phyloP scores from a whole-genome alignment of 768 basidiomycete genomes.

The Termitomyces sp. region DNA sequence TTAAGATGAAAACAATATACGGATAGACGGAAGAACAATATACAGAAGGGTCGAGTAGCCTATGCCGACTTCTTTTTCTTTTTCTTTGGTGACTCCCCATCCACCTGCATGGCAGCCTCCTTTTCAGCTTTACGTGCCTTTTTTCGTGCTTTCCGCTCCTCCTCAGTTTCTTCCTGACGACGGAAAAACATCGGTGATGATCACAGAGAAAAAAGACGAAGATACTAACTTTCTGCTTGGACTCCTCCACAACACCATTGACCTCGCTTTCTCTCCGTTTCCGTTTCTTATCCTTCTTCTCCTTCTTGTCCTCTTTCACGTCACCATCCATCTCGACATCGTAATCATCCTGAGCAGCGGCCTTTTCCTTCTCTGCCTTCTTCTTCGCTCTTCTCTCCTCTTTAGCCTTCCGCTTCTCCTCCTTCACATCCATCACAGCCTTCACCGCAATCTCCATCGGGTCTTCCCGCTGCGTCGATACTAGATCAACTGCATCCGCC shows the following conservation, averaged over 20 bases:
- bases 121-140: slow-evolving; percentile 79
- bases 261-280: slow-evolving; percentile 59
- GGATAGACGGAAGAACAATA: slow-evolving; percentile 9
- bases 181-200: slow-evolving; percentile 5
- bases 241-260: slow-evolving; percentile 32
- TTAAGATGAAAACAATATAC: neutral
- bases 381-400: slow-evolving; percentile 74
- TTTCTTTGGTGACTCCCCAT: slow-evolving; percentile 46
- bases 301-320: slow-evolving; percentile 22
- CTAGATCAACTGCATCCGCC: slow-evolving; percentile 77
- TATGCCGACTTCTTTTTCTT: slow-evolving; percentile 53
- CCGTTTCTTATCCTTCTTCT: slow-evolving; percentile 40
- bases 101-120: slow-evolving; percentile 40
- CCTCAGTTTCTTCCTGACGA: slow-evolving; percentile 65
- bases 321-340: slow-evolving; percentile 38
- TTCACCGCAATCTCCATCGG: slow-evolving; percentile 73
- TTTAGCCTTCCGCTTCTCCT: slow-evolving; percentile 79
- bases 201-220: slow-evolving; percentile 1
- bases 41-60: slow-evolving; percentile 9
- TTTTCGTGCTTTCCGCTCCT: slow-evolving; percentile 76
- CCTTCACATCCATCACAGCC: slow-evolving; percentile 76
- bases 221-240: slow-evolving; percentile 33
- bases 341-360: slow-evolving; percentile 23
- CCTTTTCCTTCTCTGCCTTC: slow-evolving; percentile 44
- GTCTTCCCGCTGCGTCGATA: slow-evolving; percentile 79